A percentile compares a stretch with the other conserved stretches of the same genome.
Conservation (phyloP, 2,329 filamentous ascomycete species). For the Fusarium heterosporum region DNA sequence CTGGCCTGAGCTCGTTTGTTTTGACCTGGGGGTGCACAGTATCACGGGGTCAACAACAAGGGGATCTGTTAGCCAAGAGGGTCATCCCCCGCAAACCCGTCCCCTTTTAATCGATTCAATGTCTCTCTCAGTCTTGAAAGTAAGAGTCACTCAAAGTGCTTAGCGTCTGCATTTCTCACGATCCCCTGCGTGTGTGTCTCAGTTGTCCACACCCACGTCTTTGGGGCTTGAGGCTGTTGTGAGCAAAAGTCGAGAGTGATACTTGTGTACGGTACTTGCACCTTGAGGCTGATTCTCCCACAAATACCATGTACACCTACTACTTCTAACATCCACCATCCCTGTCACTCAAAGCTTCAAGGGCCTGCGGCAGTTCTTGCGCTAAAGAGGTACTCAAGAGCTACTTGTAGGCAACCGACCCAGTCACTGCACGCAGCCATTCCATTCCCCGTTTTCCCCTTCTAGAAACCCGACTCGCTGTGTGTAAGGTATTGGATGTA, state of each 20-base stretch:
- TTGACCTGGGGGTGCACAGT: constrained; percentile 10
- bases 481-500: constrained; percentile 1
- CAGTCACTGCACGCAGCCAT: constrained; percentile 24
- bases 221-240: constrained; percentile 23
- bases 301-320: constrained; percentile 19
- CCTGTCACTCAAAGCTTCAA: constrained; percentile 24
- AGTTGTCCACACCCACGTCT: constrained; percentile 27
- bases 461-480: constrained; percentile 33
- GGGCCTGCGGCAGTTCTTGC: constrained; percentile 38
- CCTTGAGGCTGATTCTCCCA: constrained; percentile 26
- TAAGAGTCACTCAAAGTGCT: background rate
- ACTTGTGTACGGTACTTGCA: constrained; percentile 9
- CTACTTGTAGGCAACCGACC: constrained; percentile 9
- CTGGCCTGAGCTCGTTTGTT: constrained; percentile 4
- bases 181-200: constrained; percentile 38
- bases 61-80: constrained; percentile 21
- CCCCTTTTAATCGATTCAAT: constrained; percentile 10
- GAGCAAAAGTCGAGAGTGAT: background rate
- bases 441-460: constrained; percentile 15
- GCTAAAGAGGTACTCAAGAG: constrained; percentile 29
- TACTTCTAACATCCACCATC: constrained; percentile 4
- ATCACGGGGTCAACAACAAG: constrained; percentile 39
- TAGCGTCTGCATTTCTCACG: constrained; percentile 2
- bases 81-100: constrained; percentile 21
- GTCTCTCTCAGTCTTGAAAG: background rate